phyloP scores from a whole-genome alignment of 106 monocot species.

The Acanthochlamys bracteata region DNA sequence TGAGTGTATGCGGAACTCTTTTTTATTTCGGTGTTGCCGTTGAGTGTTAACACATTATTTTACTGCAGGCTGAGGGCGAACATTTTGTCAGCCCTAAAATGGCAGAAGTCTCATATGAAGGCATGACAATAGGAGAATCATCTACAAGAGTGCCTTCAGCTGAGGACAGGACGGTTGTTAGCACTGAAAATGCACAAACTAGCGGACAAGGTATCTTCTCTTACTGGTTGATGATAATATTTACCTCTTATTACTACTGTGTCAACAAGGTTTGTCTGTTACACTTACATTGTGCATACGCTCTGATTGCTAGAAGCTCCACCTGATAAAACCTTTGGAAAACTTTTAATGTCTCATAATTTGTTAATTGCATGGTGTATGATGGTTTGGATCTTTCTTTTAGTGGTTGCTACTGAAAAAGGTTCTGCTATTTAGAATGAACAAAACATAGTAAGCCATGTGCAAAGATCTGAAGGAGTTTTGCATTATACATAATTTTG shows the following conservation, averaged over 20 bases:
- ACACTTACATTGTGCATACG: neutral
- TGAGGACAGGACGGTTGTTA: conserved; percentile 10
- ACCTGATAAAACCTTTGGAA: no score
- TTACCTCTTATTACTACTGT: neutral
- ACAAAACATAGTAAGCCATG: no score
- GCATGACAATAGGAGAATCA: conserved; percentile 12
- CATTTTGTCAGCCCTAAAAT: neutral
- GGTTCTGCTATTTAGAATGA: no score
- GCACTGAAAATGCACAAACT: conserved; percentile 7
- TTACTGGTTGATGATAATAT: neutral
- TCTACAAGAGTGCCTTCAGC: conserved; percentile 15
- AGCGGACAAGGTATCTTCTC: conserved; percentile 24
- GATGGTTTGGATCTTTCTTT: no score
- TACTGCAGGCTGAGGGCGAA: conserved; percentile 25
- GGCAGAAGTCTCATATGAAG: conserved; percentile 3
- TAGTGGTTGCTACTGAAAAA: no score
- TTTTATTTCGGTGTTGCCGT: neutral
- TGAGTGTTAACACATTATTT: neutral
- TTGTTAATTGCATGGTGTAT: no score
- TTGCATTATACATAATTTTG: neutral
- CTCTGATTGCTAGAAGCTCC: neutral
- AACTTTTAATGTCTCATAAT: no score
- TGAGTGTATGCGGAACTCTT: neutral
- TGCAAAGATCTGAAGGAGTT: neutral
- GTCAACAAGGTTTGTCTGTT: neutral